These are phyloP conservation scores for Cryphonectria naterciae DNA, from an alignment of 2,329 filamentous ascomycete species.

Conservation along the genomic window DNA sequence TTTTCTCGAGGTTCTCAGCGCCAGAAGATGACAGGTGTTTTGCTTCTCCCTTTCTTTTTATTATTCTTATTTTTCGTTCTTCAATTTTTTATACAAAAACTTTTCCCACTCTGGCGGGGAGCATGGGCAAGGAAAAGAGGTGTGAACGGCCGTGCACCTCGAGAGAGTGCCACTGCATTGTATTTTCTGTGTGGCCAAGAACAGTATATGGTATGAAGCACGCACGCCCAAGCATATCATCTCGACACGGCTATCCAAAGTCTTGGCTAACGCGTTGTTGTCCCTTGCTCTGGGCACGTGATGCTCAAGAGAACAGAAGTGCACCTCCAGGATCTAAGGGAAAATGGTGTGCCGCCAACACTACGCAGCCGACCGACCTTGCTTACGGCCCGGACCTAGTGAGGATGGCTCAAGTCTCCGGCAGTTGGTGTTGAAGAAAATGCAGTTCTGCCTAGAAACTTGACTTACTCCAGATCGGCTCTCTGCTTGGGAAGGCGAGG, in stretches of 20 bases:
- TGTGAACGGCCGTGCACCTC: background rate
- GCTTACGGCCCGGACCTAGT: background rate
- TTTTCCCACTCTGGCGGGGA: too few relatives aligned
- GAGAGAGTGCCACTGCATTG: background rate
- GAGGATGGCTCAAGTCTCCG: too few relatives aligned
- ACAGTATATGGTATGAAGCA: too few relatives aligned
- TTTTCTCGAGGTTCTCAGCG: too few relatives aligned
- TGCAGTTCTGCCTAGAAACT: background rate
- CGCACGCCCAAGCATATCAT: too few relatives aligned
- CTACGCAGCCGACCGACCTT: background rate
- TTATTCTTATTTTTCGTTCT: too few relatives aligned
- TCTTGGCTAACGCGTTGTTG: background rate
- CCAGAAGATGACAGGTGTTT: too few relatives aligned
- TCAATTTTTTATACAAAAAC: too few relatives aligned
- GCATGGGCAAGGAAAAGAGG: background rate
- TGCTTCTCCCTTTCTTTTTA: too few relatives aligned
- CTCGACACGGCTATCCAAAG: background rate
- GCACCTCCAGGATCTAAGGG: background rate
- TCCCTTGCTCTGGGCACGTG: background rate
- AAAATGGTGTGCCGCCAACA: background rate
- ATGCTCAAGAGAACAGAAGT: background rate
- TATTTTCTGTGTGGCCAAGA: too few relatives aligned
- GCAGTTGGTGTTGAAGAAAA: background rate
- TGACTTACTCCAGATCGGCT: background rate
- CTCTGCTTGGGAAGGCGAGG: background rate